Evolutionary conservation across 2,329 filamentous ascomycete species (phyloP).

Genomic region (Cladosporium austrohemisphaericum): DNA sequence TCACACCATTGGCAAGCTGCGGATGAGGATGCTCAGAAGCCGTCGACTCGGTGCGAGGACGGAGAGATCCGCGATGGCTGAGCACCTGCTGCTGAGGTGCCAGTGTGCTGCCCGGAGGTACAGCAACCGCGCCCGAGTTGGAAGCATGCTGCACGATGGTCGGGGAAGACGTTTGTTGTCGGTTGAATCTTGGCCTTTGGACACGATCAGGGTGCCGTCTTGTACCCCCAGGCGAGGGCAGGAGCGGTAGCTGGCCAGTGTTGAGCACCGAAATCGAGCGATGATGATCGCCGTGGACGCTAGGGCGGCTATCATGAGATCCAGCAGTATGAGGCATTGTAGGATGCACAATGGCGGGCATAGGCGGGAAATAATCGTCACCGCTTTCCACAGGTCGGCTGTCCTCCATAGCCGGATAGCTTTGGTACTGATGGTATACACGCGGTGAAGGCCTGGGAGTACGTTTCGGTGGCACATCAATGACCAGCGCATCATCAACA

Average conservation of each 20-base stretch:
- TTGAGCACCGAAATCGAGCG: conserved; percentile 76
- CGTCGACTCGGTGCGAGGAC: conserved; percentile 38
- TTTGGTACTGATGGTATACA: conserved; percentile 43
- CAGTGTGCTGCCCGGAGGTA: conserved; percentile 22
- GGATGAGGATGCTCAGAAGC: conserved; percentile 45
- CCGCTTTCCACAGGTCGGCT: conserved; percentile 63
- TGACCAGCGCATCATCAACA: conserved; percentile 84
- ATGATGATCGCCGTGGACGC: conserved; percentile 36
- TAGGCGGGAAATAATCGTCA: conserved; percentile 79
- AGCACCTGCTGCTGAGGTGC: conserved; percentile 34
- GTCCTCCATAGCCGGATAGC: conserved; percentile 56
- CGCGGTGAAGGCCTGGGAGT: conserved; percentile 79
- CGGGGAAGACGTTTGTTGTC: conserved; percentile 78
- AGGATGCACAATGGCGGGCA: conserved; percentile 47
- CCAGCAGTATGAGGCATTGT: conserved; percentile 36
- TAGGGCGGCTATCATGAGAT: conserved; percentile 36
- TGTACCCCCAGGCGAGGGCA: conserved; percentile 78
- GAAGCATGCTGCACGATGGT: conserved; percentile 55
- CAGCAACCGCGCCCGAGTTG: conserved; percentile 33
- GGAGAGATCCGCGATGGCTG: conserved; percentile 26
- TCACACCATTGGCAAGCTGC: conserved; percentile 8
- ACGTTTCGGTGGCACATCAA: conserved; percentile 74
- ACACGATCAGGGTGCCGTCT: conserved; percentile 33
- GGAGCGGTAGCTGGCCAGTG: conserved; percentile 72
- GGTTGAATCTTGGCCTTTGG: conserved; percentile 56